Evolutionary conservation across 2,329 filamentous ascomycete species (phyloP).

Genomic region (Cladosporium sp.): DNA sequence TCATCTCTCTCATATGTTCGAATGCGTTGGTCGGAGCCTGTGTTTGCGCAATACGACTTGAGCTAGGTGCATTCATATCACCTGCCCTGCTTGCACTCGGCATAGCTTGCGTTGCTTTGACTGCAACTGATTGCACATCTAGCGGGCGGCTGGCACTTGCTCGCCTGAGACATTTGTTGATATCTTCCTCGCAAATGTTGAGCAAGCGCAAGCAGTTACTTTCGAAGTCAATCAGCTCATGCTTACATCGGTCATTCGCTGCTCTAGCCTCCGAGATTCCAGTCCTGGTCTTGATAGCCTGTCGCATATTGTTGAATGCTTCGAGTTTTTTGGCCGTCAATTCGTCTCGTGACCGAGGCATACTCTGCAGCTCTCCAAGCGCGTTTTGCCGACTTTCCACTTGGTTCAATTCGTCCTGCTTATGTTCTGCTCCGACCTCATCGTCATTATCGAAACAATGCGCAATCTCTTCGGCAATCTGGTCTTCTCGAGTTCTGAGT

Average conservation of each 20-base stretch:
- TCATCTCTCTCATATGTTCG: constrained; percentile 5
- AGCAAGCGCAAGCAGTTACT: constrained; percentile 22
- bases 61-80: constrained; percentile 19
- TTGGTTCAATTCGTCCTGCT: constrained; percentile 17
- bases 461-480: constrained; percentile 20
- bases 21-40: background rate
- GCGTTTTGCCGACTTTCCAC: constrained; percentile 17
- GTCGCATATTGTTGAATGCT: constrained; percentile 15
- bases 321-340: constrained; percentile 14
- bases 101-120: constrained; percentile 27
- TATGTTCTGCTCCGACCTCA: constrained; percentile 17
- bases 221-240: constrained; percentile 23
- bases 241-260: constrained; percentile 24
- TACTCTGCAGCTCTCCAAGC: constrained; percentile 18
- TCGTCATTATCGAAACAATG: constrained; percentile 20
- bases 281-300: constrained; percentile 21
- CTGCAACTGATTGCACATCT: constrained; percentile 18
- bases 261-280: constrained; percentile 19
- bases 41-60: constrained; percentile 31
- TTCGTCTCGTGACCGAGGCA: constrained; percentile 21
- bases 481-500: constrained; percentile 19
- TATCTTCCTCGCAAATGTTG: constrained; percentile 20
- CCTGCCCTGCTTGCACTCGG: background rate
- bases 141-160: constrained; percentile 5
- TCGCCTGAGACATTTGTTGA: constrained; percentile 17